phyloP scores from a whole-genome alignment of 2,329 filamentous ascomycete species.

The Lasiodiplodia hormozganensis region DNA sequence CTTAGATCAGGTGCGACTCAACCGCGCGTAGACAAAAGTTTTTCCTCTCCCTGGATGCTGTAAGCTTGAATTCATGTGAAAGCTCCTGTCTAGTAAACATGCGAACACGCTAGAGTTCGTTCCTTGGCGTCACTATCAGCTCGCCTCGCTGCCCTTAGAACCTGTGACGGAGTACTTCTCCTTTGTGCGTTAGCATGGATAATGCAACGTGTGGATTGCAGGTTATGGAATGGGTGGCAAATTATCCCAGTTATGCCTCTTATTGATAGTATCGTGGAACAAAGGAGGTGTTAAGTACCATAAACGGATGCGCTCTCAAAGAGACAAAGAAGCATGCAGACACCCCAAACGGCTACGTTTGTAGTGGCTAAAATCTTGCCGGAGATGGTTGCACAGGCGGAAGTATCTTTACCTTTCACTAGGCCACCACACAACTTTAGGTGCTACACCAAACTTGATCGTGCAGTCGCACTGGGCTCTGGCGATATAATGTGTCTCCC shows the following conservation, averaged over 20 bases:
- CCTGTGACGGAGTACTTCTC: not conserved
- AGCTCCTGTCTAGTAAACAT: not conserved
- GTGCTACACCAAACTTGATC: not conserved
- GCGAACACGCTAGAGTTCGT: not conserved
- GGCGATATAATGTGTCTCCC: not conserved
- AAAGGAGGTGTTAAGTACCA: not conserved
- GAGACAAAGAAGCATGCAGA: not conserved
- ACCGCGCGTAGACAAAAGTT: conserved; percentile 18
- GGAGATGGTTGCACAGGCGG: not conserved
- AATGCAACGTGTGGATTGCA: not conserved
- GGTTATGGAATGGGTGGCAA: not conserved
- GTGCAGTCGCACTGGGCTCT: not conserved
- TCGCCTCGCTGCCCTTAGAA: not conserved
- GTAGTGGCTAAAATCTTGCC: not conserved
- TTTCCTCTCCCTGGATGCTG: conserved; percentile 18
- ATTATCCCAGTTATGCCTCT: not conserved
- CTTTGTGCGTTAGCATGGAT: not conserved
- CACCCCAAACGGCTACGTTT: not conserved
- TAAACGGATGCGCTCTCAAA: not conserved
- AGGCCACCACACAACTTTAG: not conserved
- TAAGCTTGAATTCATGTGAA: conserved; percentile 3
- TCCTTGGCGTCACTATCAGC: not conserved
- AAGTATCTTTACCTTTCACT: not conserved
- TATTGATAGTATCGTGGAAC: not conserved
- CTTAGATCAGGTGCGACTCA: conserved; percentile 10